Evolutionary conservation across 2,329 filamentous ascomycete species (phyloP), one percentile per base, ranked within the genome.

Genomic region (Penicillium occitanis): DNA sequence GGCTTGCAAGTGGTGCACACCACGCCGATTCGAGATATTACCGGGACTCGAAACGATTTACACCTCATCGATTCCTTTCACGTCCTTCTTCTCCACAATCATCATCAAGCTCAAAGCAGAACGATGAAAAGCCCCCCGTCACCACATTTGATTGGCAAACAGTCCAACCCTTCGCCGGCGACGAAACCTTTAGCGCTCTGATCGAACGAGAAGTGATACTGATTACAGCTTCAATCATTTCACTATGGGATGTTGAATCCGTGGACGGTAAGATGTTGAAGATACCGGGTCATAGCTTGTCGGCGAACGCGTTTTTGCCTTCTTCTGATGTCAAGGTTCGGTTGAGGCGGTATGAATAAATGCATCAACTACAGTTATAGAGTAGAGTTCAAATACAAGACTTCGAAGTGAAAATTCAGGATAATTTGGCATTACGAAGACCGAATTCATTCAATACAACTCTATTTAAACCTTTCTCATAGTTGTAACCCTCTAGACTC

Each of bases 161-260:
- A 0, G 80, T 85, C 50, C 73, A 79, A 44, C 80, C 83, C 0
- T 85, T 82, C 71, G 82, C 82, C n/a, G 81, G 80, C 8, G 85
- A 83, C 5, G 68, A 82, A 13, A 74, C 76, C 1, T 84, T 86
- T 67, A 55, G 44, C 19, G 17, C 48, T 17, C 59, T 67, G 22
- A 83, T 82, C 2, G 81, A 86, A 70, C 78, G 81, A 58, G 80
- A 84, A 70, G 79, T 82, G 19, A 69, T 88, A 51, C 74, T 81
- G 28, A 82, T 86, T 53, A 79, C 81, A 1, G 85, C 85, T 17
- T 80, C 82, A 0, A 80, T 88, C 25, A 71, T 88, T 22, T 77
- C 80, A 5, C 79, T 86, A 70, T 88, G 86, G 85, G 83, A 88
- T 51, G 81, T 88, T 66, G 76, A 83, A 63, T 79, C 84, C 0